These are phyloP conservation scores for Escovopsis sp. DNA, from an alignment of 2,329 filamentous ascomycete species.

Conservation along the genomic window DNA sequence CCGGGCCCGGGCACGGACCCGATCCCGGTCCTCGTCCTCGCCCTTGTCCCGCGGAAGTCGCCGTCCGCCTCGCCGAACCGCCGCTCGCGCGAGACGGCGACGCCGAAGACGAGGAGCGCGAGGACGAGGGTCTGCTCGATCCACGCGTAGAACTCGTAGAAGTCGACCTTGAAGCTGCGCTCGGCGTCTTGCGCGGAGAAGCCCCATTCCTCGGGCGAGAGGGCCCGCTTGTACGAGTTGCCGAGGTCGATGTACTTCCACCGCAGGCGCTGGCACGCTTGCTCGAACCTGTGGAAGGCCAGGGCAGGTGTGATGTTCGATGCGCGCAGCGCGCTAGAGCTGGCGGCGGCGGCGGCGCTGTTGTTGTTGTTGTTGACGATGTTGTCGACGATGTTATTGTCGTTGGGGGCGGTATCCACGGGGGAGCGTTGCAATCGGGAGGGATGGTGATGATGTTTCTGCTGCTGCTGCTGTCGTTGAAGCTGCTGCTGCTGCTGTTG, in stretches of 20 bases:
- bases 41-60: too few relatives aligned
- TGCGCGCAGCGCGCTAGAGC: constrained; percentile 6
- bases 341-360: background rate
- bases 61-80: background rate
- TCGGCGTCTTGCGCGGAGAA: constrained; percentile 33
- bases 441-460: too few relatives aligned
- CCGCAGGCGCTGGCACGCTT: constrained; percentile 43
- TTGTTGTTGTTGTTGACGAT: background rate
- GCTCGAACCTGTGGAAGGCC: constrained; percentile 43
- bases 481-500: background rate
- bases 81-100: constrained; percentile 27
- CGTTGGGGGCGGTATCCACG: too few relatives aligned
- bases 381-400: too few relatives aligned
- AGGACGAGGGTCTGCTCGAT: constrained; percentile 57
- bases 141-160: constrained; percentile 61
- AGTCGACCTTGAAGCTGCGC: constrained; percentile 64
- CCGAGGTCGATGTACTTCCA: constrained; percentile 50
- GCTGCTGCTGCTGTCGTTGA: background rate
- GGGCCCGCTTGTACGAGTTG: constrained; percentile 39
- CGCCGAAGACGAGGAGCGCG: constrained; percentile 47
- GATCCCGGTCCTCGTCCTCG: background rate
- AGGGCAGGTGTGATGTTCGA: constrained; percentile 15
- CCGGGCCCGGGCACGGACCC: too few relatives aligned
- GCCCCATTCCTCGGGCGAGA: constrained; percentile 19
- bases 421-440: too few relatives aligned